Evolutionary conservation across 306 rosid species (phyloP).

Genomic region (Sesbania bispinosa): DNA sequence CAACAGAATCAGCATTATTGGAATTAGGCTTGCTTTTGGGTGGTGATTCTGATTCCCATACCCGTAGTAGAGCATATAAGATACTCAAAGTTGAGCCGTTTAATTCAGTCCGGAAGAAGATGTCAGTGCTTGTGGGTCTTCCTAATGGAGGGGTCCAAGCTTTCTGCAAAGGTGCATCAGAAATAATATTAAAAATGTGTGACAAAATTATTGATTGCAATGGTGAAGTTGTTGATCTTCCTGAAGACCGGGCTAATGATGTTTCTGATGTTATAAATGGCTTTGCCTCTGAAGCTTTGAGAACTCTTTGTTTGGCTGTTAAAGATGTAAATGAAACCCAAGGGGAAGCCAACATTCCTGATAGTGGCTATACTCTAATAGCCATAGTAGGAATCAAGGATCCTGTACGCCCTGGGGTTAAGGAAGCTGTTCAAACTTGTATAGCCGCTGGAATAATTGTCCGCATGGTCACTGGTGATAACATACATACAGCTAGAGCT

Average conservation of each 20-base stretch:
- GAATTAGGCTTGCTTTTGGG: conserved; percentile 79
- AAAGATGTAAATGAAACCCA: conserved; percentile 48
- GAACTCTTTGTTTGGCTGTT: conserved; percentile 88
- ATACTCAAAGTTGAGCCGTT: conserved; percentile 86
- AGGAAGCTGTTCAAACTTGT: conserved; percentile 83
- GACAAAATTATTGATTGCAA: conserved; percentile 57
- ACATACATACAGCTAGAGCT: conserved; percentile 85
- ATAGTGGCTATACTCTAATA: conserved; percentile 68
- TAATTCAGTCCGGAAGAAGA: conserved; percentile 86
- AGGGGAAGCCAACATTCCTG: conserved; percentile 44
- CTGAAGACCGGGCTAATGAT: conserved; percentile 36
- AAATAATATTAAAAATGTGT: conserved; percentile 70
- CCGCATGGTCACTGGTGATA: conserved; percentile 98
- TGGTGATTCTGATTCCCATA: conserved; percentile 55
- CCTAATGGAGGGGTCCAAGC: conserved; percentile 64
- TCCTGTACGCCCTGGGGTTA: conserved; percentile 88
- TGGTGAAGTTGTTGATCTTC: conserved; percentile 60
- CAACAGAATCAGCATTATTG: conserved; percentile 86
- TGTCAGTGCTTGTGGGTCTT: conserved; percentile 80
- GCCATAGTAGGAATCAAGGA: conserved; percentile 92
- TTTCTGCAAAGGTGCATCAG: conserved; percentile 97
- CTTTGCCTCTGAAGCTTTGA: conserved; percentile 84
- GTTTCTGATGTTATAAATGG: conserved; percentile 56
- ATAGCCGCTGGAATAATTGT: conserved; percentile 84
- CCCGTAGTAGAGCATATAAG: conserved; percentile 40